Conservation (phyloP, 345 rosid genomes). For the Mallotus nudiflorus region DNA sequence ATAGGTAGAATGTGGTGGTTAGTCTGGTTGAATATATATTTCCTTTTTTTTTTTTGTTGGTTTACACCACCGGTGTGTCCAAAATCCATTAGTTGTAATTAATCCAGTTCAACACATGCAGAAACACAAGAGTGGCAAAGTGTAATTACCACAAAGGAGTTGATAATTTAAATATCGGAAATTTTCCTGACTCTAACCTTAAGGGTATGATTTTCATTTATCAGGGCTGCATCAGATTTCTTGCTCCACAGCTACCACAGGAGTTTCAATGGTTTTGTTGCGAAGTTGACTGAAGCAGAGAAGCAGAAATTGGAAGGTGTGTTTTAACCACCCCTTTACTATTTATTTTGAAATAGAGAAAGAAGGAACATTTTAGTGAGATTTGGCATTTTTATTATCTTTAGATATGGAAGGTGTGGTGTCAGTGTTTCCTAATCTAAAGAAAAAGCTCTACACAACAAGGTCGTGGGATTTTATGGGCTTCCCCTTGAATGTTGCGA, state of each 20-base stretch:
- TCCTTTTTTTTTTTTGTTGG: too few species aligned
- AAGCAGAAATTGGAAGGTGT: conserved; percentile 19
- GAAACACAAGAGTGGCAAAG: too few species aligned
- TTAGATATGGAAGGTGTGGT: conserved; percentile 4
- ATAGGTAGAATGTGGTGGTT: too few species aligned
- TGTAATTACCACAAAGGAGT: too few species aligned
- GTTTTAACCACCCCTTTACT: too few species aligned
- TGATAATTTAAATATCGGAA: not conserved
- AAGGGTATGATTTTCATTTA: too few species aligned
- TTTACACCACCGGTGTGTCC: too few species aligned
- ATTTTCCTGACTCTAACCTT: too few species aligned
- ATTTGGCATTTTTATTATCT: not conserved
- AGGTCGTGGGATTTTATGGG: conserved; percentile 11
- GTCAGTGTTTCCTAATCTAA: conserved; percentile 2
- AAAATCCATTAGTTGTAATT: not conserved
- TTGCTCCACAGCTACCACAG: conserved; percentile 45
- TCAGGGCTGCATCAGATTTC: conserved; percentile 37
- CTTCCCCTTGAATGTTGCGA: not conserved
- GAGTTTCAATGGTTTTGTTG: conserved; percentile 62
- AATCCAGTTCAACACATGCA: too few species aligned
- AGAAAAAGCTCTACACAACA: conserved; percentile 3
- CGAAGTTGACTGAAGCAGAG: conserved; percentile 39
- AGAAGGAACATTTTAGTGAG: too few species aligned
- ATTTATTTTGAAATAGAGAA: too few species aligned
- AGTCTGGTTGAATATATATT: too few species aligned